Conservation (phyloP, 2,329 filamentous ascomycete species). For the Sphaerulina musiva region DNA sequence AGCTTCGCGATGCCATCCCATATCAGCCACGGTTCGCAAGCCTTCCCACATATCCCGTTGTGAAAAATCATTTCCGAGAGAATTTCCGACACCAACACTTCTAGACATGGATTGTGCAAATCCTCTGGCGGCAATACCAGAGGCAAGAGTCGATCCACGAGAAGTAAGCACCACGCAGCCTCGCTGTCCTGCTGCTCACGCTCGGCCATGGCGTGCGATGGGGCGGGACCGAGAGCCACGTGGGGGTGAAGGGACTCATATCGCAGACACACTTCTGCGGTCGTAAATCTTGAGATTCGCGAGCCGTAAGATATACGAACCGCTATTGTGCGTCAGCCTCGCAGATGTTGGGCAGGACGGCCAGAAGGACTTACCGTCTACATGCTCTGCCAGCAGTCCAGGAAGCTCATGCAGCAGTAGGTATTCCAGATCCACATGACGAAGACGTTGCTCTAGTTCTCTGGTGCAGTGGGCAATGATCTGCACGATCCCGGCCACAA, state of each 20-base stretch:
- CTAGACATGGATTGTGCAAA: slow-evolving; percentile 77
- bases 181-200: slow-evolving; percentile 69
- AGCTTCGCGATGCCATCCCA: slow-evolving; percentile 77
- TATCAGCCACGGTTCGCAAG: slow-evolving; percentile 80
- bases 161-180: slow-evolving; percentile 72
- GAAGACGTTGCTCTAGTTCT: slow-evolving; percentile 76
- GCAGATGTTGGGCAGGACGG: not conserved
- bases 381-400: slow-evolving; percentile 69
- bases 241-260: slow-evolving; percentile 82
- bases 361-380: slow-evolving; percentile 55
- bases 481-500: slow-evolving; percentile 80
- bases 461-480: slow-evolving; percentile 89
- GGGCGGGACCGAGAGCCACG: slow-evolving; percentile 72
- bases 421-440: slow-evolving; percentile 74
- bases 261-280: slow-evolving; percentile 16
- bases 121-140: slow-evolving; percentile 88
- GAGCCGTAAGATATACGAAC: slow-evolving; percentile 18
- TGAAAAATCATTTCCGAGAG: slow-evolving; percentile 85
- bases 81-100: slow-evolving; percentile 76
- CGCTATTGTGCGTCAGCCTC: slow-evolving; percentile 26
- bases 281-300: slow-evolving; percentile 2
- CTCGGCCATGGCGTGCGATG: slow-evolving; percentile 37
- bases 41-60: slow-evolving; percentile 69
- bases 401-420: slow-evolving; percentile 84
- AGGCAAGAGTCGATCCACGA: slow-evolving; percentile 75